Conservation (phyloP, 371 early-diverging fungal genomes). For the Blyttiomyces sp. region DNA sequence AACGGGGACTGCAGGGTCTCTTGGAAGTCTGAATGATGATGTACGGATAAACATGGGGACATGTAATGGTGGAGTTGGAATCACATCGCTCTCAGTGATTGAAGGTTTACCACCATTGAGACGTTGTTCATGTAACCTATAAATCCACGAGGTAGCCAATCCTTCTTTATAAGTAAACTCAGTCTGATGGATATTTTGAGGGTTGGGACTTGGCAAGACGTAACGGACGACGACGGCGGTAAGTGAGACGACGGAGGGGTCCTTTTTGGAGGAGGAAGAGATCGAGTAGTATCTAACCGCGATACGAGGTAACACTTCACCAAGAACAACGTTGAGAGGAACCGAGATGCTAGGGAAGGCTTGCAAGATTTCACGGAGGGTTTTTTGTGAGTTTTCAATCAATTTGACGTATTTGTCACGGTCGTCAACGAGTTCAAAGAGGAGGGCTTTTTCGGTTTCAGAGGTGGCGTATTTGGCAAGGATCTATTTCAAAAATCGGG, state of each 20-base stretch:
- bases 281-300: slow-evolving; percentile 94
- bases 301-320: slow-evolving; percentile 77
- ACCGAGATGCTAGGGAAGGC: slow-evolving; percentile 38
- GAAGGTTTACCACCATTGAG: background rate
- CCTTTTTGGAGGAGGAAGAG: slow-evolving; percentile 72
- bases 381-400: slow-evolving; percentile 42
- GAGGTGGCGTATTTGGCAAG: slow-evolving; percentile 42
- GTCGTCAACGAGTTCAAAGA: slow-evolving; percentile 39
- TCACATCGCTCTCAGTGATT: background rate
- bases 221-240: slow-evolving; percentile 89
- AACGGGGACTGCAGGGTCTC: slow-evolving; percentile 73
- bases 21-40: slow-evolving; percentile 84
- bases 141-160: slow-evolving; percentile 43
- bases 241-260: slow-evolving; percentile 69
- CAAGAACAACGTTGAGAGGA: slow-evolving; percentile 52
- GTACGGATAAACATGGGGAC: slow-evolving; percentile 85
- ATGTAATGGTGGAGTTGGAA: slow-evolving; percentile 17
- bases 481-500: slow-evolving; percentile 19
- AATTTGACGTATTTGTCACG: slow-evolving; percentile 32
- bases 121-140: slow-evolving; percentile 37
- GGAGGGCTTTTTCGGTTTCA: slow-evolving; percentile 25
- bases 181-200: background rate
- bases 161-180: slow-evolving; percentile 14
- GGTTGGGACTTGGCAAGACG: slow-evolving; percentile 26
- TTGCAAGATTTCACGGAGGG: slow-evolving; percentile 36